Conservation (phyloP, 225 moss, liverwort and hornwort species). For the Ulota crispa region DNA sequence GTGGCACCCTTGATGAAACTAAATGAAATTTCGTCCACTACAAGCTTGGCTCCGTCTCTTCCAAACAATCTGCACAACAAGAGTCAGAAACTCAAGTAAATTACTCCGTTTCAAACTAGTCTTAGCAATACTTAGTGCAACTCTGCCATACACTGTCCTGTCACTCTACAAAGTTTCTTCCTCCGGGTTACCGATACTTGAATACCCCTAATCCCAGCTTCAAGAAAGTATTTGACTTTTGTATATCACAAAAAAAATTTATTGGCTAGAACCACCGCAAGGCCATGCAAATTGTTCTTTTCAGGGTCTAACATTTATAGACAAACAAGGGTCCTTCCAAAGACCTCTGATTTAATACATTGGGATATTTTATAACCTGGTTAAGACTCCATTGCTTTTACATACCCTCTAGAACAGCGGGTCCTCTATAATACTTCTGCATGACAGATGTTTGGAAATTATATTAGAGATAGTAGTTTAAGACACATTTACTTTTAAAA, state of each 20-base stretch:
- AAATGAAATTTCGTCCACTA: conserved; percentile 81
- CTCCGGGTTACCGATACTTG: not conserved
- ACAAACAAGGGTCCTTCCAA: not conserved
- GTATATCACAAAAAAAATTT: not conserved
- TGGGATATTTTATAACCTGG: not conserved
- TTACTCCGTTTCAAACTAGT: not conserved
- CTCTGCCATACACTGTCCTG: not conserved
- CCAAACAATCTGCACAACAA: conserved; percentile 62
- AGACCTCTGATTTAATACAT: not conserved
- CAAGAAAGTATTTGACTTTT: not conserved
- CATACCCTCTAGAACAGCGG: not conserved
- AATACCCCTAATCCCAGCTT: not conserved
- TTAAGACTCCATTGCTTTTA: not conserved
- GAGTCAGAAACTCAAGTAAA: not conserved
- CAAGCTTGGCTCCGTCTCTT: conserved; percentile 72
- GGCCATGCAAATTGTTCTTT: not conserved
- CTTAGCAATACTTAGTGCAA: not conserved
- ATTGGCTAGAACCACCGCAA: not conserved
- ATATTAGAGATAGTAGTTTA: too few relatives aligned
- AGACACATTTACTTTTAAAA: too few relatives aligned
- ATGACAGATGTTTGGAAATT: not conserved
- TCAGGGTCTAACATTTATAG: not conserved
- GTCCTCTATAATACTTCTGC: not conserved
- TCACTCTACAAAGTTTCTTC: not conserved
- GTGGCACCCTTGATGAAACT: conserved; percentile 84